Conservation (phyloP, 208 protist genomes). For the Phytomonas sp. region DNA sequence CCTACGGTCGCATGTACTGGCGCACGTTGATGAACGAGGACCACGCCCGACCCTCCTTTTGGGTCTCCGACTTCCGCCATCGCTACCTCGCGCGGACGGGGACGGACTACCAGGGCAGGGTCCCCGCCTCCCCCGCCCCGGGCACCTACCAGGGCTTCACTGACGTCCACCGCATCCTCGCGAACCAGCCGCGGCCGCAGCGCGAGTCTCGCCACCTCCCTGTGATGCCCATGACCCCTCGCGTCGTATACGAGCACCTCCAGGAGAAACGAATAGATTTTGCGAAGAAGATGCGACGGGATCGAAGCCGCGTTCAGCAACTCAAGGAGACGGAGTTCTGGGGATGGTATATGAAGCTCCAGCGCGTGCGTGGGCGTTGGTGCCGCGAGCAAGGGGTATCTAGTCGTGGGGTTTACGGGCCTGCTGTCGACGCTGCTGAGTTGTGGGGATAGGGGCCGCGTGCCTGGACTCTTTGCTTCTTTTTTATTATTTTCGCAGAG, state of each 20-base stretch:
- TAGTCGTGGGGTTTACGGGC: conserved; percentile 84
- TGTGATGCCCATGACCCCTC: conserved; percentile 86
- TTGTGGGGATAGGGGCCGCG: conserved; percentile 65
- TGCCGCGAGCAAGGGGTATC: conserved; percentile 84
- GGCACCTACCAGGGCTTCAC: conserved; percentile 85
- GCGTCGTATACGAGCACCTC: conserved; percentile 80
- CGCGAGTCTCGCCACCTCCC: conserved; percentile 84
- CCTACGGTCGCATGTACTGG: conserved; percentile 82
- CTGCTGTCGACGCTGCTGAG: conserved; percentile 86
- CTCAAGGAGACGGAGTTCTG: conserved; percentile 81
- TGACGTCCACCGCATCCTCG: conserved; percentile 80
- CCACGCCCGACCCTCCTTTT: conserved; percentile 77
- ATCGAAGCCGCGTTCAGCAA: conserved; percentile 62
- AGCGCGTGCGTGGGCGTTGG: conserved; percentile 86
- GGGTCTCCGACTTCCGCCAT: conserved; percentile 89
- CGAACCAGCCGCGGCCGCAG: conserved; percentile 84
- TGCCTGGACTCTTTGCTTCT: background rate
- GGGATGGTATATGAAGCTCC: conserved; percentile 89
- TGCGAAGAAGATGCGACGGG: conserved; percentile 63
- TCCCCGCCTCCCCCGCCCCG: conserved; percentile 75
- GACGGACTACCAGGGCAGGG: conserved; percentile 76
- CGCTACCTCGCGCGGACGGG: conserved; percentile 77
- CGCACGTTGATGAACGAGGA: conserved; percentile 72
- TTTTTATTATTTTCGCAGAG: background rate
- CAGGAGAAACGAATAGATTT: conserved; percentile 83